Conservation (phyloP, 805 yeast species). For the Pichia insulana region DNA sequence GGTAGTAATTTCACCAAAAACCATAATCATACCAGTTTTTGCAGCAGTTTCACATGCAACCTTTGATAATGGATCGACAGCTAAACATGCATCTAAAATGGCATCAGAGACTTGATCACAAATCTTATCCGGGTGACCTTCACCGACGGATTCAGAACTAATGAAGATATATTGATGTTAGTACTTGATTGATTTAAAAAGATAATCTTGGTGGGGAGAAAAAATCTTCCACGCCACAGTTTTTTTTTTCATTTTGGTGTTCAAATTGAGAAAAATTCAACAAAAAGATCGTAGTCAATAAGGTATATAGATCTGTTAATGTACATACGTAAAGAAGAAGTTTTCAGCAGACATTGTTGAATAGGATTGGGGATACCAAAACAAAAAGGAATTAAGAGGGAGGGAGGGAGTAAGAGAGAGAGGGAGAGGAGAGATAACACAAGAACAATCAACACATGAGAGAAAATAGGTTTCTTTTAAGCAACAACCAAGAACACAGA, state of each 20-base stretch:
- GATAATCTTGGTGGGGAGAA: too few species aligned
- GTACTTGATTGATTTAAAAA: background rate
- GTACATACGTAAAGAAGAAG: slow-evolving; percentile 26
- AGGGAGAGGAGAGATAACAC: too few species aligned
- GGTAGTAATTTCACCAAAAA: slow-evolving; percentile 98
- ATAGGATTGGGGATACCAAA: background rate
- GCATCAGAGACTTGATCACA: slow-evolving; percentile 99
- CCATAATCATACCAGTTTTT: slow-evolving; percentile 99
- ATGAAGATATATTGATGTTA: slow-evolving; percentile 29
- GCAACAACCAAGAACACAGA: background rate
- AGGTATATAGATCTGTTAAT: background rate
- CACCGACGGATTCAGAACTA: slow-evolving; percentile 89
- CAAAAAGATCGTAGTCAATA: background rate
- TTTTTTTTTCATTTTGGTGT: background rate
- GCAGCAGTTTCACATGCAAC: slow-evolving; percentile 99
- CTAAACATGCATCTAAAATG: slow-evolving; percentile 92
- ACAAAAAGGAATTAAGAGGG: background rate
- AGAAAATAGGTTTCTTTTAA: background rate
- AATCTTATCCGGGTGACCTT: slow-evolving; percentile 91
- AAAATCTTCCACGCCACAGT: background rate
- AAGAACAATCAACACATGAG: background rate
- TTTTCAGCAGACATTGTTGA: slow-evolving; percentile 20
- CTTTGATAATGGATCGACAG: slow-evolving; percentile 93
- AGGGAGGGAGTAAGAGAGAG: background rate
- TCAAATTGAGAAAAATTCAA: background rate